Evolutionary conservation across 768 basidiomycete species (phyloP).

Genomic region (Xerocomellus dryophilus): DNA sequence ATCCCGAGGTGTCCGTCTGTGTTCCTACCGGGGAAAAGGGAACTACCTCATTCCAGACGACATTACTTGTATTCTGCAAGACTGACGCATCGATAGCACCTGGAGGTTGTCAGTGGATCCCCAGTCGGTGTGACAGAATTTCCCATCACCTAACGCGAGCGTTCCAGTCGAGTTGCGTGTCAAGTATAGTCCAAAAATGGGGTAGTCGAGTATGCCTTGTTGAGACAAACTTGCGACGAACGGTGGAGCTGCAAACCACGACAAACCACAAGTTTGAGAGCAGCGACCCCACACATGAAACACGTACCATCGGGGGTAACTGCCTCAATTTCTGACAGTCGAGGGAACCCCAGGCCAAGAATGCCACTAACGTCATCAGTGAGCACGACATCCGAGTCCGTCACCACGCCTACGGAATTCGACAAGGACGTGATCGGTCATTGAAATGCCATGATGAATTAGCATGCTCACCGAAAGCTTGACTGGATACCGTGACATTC

Average conservation of each 20-base stretch:
- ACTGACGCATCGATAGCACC: slow-evolving; percentile 76
- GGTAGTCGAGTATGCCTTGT: slow-evolving; percentile 65
- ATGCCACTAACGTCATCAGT: slow-evolving; percentile 66
- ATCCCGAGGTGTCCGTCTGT: slow-evolving; percentile 60
- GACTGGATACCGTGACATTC: slow-evolving; percentile 57
- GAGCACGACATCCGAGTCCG: slow-evolving; percentile 59
- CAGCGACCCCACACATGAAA: neutral
- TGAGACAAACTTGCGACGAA: slow-evolving; percentile 64
- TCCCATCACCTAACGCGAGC: slow-evolving; percentile 54
- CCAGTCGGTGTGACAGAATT: neutral
- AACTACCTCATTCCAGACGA: slow-evolving; percentile 73
- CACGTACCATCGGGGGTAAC: slow-evolving; percentile 48
- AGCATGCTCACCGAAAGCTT: slow-evolving; percentile 59
- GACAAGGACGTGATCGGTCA: neutral
- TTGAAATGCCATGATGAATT: neutral
- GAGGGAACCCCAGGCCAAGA: slow-evolving; percentile 72
- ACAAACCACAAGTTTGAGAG: neutral
- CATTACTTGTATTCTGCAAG: slow-evolving; percentile 54
- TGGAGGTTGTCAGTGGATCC: slow-evolving; percentile 23
- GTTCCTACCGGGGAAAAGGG: slow-evolving; percentile 65
- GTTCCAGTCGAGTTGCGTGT: slow-evolving; percentile 58
- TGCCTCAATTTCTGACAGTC: slow-evolving; percentile 58
- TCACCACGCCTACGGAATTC: slow-evolving; percentile 50
- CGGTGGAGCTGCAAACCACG: slow-evolving; percentile 50
- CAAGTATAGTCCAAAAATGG: slow-evolving; percentile 71